These are phyloP conservation scores for Isabelozyma rhagii DNA, from an alignment of 805 yeast genomes.

Conservation along the genomic window DNA sequence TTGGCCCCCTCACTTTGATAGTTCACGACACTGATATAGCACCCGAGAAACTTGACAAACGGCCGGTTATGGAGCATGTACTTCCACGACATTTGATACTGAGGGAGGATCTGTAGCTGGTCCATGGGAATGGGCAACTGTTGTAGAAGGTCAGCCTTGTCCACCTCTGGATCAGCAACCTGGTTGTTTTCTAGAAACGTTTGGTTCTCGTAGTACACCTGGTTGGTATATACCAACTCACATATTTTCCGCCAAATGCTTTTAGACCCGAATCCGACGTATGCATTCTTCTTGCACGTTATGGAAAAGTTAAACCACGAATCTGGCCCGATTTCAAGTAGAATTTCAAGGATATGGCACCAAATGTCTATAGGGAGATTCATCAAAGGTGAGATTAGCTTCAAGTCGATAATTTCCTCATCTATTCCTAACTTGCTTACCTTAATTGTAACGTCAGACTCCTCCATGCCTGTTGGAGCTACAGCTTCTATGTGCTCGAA, in stretches of 20 bases:
- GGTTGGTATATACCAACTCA: conserved; percentile 49
- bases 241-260: conserved; percentile 52
- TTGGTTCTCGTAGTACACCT: conserved; percentile 47
- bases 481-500: conserved; percentile 28
- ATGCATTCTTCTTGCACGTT: conserved; percentile 56
- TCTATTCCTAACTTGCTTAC: conserved; percentile 23
- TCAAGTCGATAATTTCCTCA: conserved; percentile 8
- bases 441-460: conserved; percentile 14
- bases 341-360: conserved; percentile 43
- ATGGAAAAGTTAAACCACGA: conserved; percentile 63
- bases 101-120: conserved; percentile 25
- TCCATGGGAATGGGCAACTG: conserved; percentile 33
- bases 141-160: conserved; percentile 34
- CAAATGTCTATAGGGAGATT: conserved; percentile 57
- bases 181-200: conserved; percentile 22
- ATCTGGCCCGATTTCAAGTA: conserved; percentile 50
- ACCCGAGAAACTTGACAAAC: conserved; percentile 73
- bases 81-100: conserved; percentile 37
- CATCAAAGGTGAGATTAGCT: conserved; percentile 35
- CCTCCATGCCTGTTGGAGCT: conserved; percentile 15
- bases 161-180: conserved; percentile 20
- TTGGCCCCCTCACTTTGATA: conserved; percentile 82
- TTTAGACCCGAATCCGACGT: conserved; percentile 52
- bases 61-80: conserved; percentile 65
- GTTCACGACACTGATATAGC: conserved; percentile 81